Percentiles rank a stretch among this genome's conserved stretches.
Conservation (phyloP, 1,284 basidiomycete genomes). For the Cystobasidium pallidum region DNA sequence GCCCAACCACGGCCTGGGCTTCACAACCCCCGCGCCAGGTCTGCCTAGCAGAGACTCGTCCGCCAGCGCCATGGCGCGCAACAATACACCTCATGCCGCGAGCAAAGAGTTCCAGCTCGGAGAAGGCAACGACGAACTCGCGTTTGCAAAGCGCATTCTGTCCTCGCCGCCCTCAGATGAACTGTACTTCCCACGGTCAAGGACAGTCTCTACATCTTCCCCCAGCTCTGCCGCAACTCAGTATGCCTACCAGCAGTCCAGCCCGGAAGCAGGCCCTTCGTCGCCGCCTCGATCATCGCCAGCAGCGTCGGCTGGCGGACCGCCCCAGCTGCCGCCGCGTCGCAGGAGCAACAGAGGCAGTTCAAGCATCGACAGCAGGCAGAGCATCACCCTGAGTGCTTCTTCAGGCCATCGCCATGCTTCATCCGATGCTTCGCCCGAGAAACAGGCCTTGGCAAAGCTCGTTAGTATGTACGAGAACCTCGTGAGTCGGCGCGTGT, state of each 20-base stretch:
- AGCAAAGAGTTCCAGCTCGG: conserved; percentile 5
- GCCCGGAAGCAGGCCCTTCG: conserved; percentile 28
- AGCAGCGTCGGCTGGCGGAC: neutral
- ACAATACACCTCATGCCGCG: conserved; percentile 1
- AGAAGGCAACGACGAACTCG: conserved; percentile 11
- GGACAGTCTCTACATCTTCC: conserved; percentile 8
- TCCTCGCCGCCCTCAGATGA: neutral
- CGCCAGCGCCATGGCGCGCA: neutral
- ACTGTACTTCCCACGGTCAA: neutral
- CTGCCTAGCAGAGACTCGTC: conserved; percentile 7
- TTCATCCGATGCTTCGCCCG: conserved; percentile 13
- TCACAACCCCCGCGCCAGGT: neutral
- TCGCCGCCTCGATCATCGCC: conserved; percentile 24
- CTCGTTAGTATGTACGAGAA: conserved; percentile 43
- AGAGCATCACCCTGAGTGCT: neutral
- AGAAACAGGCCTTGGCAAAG: conserved; percentile 27
- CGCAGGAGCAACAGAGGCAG: conserved; percentile 16
- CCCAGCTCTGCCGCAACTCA: conserved; percentile 4
- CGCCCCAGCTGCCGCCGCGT: conserved; percentile 19
- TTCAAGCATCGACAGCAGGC: neutral
- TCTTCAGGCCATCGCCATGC: neutral
- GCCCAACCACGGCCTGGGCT: conserved; percentile 5
- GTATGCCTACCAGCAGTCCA: conserved; percentile 8
- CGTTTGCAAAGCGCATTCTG: conserved; percentile 19
- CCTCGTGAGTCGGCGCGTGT: conserved; percentile 20